Percentiles rank a stretch among this genome's conserved stretches.
Conservation (phyloP, 2,329 filamentous ascomycete genomes). For the Karstenula rhodostoma region DNA sequence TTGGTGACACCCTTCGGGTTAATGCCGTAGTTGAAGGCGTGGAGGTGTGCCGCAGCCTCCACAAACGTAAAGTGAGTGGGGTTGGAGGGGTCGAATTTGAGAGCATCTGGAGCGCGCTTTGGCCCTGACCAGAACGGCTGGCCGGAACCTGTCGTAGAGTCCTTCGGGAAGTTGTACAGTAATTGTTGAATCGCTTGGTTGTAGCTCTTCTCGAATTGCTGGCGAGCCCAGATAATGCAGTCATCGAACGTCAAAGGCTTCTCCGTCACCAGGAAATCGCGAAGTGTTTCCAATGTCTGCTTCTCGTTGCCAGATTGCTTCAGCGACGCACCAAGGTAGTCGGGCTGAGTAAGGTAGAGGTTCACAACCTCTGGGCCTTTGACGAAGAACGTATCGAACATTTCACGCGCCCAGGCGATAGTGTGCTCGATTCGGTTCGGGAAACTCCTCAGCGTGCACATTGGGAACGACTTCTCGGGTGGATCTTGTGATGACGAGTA, state of each 20-base stretch:
- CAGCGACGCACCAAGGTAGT: constrained; percentile 85
- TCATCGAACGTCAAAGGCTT: constrained; percentile 94
- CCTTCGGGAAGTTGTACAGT: constrained; percentile 96
- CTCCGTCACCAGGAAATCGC: constrained; percentile 88
- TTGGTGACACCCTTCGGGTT: constrained; percentile 79
- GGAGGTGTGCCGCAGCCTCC: constrained; percentile 86
- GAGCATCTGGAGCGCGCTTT: constrained; percentile 90
- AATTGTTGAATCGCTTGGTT: constrained; percentile 96
- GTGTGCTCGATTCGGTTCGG: constrained; percentile 99
- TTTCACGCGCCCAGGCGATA: constrained; percentile 95
- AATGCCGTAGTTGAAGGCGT: constrained; percentile 98
- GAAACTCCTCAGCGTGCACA: constrained; percentile 97
- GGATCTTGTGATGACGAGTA: constrained; percentile 98
- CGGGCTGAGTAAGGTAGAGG: constrained; percentile 87
- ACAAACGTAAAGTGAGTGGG: constrained; percentile 88
- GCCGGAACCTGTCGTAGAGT: constrained; percentile 85
- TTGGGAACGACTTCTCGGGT: constrained; percentile 97
- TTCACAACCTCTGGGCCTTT: constrained; percentile 95
- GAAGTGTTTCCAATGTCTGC: constrained; percentile 87
- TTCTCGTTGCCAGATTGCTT: constrained; percentile 97
- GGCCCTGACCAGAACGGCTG: constrained; percentile 98
- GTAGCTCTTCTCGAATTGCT: constrained; percentile 95
- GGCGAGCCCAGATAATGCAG: constrained; percentile 93
- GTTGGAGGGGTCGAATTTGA: constrained; percentile 88
- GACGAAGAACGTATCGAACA: constrained; percentile 94